phyloP scores from a whole-genome alignment of 306 rosid species.

The Senna tora region DNA sequence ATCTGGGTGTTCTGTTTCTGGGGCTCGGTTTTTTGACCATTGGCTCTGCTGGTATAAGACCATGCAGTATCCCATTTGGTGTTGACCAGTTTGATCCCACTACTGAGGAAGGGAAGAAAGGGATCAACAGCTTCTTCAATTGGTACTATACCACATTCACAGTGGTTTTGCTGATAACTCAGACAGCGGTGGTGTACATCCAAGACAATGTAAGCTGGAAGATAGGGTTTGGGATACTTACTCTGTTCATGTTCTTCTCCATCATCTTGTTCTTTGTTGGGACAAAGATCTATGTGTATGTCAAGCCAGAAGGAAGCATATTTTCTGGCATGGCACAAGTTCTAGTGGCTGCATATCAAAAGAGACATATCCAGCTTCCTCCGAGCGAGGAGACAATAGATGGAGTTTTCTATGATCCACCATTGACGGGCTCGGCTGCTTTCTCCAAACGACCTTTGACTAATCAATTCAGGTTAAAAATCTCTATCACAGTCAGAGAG shows the following conservation, averaged over 20 bases:
- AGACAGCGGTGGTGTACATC: conserved; percentile 61
- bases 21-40: conserved; percentile 54
- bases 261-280: conserved; percentile 62
- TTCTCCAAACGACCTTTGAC: conserved; percentile 60
- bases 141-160: conserved; percentile 63
- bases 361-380: conserved; percentile 51
- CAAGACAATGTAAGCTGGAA: conserved; percentile 80
- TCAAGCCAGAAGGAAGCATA: conserved; percentile 63
- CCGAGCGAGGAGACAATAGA: conserved; percentile 29
- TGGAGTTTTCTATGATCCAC: conserved; percentile 57
- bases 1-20: conserved; percentile 52
- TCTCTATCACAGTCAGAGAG: conserved; percentile 11
- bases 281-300: conserved; percentile 46
- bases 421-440: conserved; percentile 36
- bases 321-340: conserved; percentile 58
- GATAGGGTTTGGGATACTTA: conserved; percentile 73
- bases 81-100: conserved; percentile 72
- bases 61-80: conserved; percentile 81
- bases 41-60: conserved; percentile 72
- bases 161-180: conserved; percentile 48
- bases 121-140: conserved; percentile 61
- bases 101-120: conserved; percentile 64
- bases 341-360: conserved; percentile 65
- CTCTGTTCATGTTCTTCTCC: conserved; percentile 54
- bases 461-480: conserved; percentile 57